phyloP scores from a whole-genome alignment of 108 stramenopile species.

The Cyclotella choctawhatcheeana region DNA sequence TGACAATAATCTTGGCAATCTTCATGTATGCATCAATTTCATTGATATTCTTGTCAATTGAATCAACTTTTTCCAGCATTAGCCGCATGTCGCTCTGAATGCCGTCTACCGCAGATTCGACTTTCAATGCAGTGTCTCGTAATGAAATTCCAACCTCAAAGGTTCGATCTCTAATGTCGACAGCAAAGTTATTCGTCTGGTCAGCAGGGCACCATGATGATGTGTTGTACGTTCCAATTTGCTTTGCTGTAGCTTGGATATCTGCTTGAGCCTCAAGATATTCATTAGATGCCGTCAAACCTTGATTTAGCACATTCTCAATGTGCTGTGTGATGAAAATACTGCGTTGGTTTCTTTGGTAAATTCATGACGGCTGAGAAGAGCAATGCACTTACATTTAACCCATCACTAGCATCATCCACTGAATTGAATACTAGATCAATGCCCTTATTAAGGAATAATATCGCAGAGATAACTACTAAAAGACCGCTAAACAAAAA shows the following conservation, averaged over 20 bases:
- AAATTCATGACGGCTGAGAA: background rate
- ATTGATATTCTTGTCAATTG: constrained; percentile 17
- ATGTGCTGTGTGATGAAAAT: constrained; percentile 14
- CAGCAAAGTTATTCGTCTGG: constrained; percentile 13
- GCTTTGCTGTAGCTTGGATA: constrained; percentile 28
- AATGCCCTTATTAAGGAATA: constrained; percentile 36
- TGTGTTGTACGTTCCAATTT: constrained; percentile 28
- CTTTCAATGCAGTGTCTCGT: constrained; percentile 23
- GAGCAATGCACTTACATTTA: constrained; percentile 14
- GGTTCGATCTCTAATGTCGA: constrained; percentile 19
- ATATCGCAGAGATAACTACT: constrained; percentile 30
- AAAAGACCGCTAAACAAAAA: constrained; percentile 28
- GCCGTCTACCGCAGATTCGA: constrained; percentile 28
- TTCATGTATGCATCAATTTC: constrained; percentile 23
- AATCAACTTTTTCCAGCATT: background rate
- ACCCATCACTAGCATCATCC: constrained; percentile 29
- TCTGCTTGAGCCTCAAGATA: constrained; percentile 29
- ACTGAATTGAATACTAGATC: constrained; percentile 29
- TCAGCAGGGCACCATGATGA: constrained; percentile 28
- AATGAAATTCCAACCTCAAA: constrained; percentile 22
- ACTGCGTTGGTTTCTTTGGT: background rate
- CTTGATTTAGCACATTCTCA: constrained; percentile 11
- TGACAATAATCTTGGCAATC: constrained; percentile 37
- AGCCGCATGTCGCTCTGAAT: constrained; percentile 20
- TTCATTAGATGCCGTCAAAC: background rate